These are phyloP conservation scores for Esteya vermicola DNA, from an alignment of 2,329 filamentous ascomycete genomes.

Conservation along the genomic window DNA sequence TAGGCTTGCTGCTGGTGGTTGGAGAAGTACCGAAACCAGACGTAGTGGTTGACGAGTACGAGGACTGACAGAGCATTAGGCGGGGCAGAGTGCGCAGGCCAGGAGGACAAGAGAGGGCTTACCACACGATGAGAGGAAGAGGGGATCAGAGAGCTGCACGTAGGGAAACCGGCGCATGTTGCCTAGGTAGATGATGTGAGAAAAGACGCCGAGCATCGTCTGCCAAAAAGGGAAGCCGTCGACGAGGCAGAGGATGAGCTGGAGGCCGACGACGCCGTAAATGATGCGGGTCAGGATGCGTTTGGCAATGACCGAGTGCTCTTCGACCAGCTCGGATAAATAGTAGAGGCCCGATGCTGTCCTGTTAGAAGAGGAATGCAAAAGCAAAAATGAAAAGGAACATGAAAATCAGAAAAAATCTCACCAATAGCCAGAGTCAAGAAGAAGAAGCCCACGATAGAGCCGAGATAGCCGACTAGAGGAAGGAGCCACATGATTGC, in stretches of 20 bases:
- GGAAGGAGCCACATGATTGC: constrained; percentile 85
- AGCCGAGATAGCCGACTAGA: constrained; percentile 76
- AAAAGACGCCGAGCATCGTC: constrained; percentile 60
- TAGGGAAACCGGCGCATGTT: constrained; percentile 65
- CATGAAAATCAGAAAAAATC: constrained; percentile 5
- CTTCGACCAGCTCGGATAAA: constrained; percentile 92
- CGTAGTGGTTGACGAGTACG: constrained; percentile 79
- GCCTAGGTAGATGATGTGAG: constrained; percentile 74
- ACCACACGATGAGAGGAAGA: constrained; percentile 78
- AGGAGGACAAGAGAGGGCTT: constrained; percentile 17
- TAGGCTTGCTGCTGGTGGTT: constrained; percentile 42
- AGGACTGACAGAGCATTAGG: too few species aligned
- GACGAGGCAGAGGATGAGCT: constrained; percentile 60
- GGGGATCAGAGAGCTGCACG: constrained; percentile 74
- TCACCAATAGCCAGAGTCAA: constrained; percentile 84
- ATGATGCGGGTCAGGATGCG: constrained; percentile 75
- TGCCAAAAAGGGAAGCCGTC: constrained; percentile 75
- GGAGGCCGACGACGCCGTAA: constrained; percentile 63
- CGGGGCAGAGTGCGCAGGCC: neutral
- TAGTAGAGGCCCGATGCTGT: constrained; percentile 95
- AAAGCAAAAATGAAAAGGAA: neutral
- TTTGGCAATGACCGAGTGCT: constrained; percentile 88
- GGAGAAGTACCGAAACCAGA: constrained; percentile 93
- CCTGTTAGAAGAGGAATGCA: too few species aligned
- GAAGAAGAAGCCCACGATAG: constrained; percentile 82